Conservation (phyloP, 2,329 filamentous ascomycete genomes). For the Cordyceps fumosorosea region DNA sequence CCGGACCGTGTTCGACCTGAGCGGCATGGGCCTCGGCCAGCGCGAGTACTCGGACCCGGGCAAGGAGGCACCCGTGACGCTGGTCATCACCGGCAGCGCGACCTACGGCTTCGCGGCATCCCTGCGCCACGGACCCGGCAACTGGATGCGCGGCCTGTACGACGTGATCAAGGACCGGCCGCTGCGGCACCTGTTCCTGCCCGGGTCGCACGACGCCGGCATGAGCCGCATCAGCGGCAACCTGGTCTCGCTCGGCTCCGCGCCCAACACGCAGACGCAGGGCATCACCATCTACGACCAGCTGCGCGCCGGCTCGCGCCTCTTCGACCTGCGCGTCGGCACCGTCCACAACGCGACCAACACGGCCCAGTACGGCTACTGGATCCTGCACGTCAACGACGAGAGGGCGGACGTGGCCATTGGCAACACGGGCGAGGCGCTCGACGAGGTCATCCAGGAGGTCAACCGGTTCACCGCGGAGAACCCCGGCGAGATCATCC, state of each 20-base stretch:
- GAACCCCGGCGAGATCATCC: constrained; percentile 37
- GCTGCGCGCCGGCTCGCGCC: constrained; percentile 37
- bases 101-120: constrained; percentile 27
- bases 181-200: constrained; percentile 39
- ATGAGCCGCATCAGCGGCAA: constrained; percentile 35
- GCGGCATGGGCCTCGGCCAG: constrained; percentile 27
- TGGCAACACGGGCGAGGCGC: constrained; percentile 38
- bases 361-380: constrained; percentile 26
- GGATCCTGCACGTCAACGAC: constrained; percentile 35
- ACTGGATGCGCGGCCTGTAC: constrained; percentile 29
- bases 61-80: constrained; percentile 23
- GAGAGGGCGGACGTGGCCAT: constrained; percentile 29
- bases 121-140: constrained; percentile 21
- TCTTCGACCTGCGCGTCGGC: constrained; percentile 41
- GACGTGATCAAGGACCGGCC: constrained; percentile 30
- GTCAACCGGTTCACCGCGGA: constrained; percentile 39
- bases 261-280: constrained; percentile 39
- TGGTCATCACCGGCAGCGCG: constrained; percentile 30
- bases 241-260: constrained; percentile 29
- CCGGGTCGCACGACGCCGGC: constrained; percentile 42
- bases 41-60: constrained; percentile 28
- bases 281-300: constrained; percentile 38
- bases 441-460: constrained; percentile 35
- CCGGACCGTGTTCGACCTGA: constrained; percentile 24
- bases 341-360: constrained; percentile 18